Percentiles rank a stretch among this genome's conserved stretches.
These are phyloP conservation scores for Nemophila menziesii DNA, from an alignment of 257 asterid species.

Conservation along the genomic window DNA sequence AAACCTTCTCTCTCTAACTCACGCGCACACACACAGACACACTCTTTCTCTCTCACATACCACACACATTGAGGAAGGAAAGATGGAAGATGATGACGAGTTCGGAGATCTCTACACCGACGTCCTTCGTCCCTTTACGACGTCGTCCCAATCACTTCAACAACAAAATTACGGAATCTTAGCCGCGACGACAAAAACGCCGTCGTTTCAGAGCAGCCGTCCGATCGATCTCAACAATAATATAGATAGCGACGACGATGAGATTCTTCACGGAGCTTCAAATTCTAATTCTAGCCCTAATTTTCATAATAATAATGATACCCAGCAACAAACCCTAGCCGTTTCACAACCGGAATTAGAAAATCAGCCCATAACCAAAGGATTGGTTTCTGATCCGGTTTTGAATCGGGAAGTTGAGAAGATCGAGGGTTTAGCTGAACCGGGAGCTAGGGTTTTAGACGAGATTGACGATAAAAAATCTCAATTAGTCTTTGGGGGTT, in stretches of 20 bases:
- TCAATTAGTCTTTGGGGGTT: slow-evolving; percentile 23
- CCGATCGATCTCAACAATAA: slow-evolving; percentile 55
- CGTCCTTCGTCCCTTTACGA: slow-evolving; percentile 54
- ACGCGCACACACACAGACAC: neutral
- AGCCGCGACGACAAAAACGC: slow-evolving; percentile 7
- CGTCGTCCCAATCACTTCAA: slow-evolving; percentile 8
- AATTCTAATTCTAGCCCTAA: slow-evolving; percentile 1
- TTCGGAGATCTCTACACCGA: slow-evolving; percentile 97
- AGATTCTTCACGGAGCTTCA: slow-evolving; percentile 7
- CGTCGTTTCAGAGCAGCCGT: slow-evolving; percentile 23
- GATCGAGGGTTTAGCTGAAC: slow-evolving; percentile 10
- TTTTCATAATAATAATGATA: neutral
- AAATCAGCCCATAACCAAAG: slow-evolving; percentile 2
- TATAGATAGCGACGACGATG: slow-evolving; percentile 22
- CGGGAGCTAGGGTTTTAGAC: slow-evolving; percentile 43
- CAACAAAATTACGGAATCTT: slow-evolving; percentile 1
- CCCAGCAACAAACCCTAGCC: neutral
- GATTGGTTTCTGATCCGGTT: slow-evolving; percentile 13
- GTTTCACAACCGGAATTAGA: slow-evolving; percentile 6
- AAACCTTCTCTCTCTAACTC: neutral
- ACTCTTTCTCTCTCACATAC: slow-evolving; percentile 8
- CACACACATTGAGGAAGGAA: no score
- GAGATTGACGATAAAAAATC: slow-evolving; percentile 27
- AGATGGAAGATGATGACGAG: slow-evolving; percentile 94
- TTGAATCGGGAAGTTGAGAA: slow-evolving; percentile 6